Conservation (phyloP, 495 filamentous ascomycete species). For the Aspergillus diversus region DNA sequence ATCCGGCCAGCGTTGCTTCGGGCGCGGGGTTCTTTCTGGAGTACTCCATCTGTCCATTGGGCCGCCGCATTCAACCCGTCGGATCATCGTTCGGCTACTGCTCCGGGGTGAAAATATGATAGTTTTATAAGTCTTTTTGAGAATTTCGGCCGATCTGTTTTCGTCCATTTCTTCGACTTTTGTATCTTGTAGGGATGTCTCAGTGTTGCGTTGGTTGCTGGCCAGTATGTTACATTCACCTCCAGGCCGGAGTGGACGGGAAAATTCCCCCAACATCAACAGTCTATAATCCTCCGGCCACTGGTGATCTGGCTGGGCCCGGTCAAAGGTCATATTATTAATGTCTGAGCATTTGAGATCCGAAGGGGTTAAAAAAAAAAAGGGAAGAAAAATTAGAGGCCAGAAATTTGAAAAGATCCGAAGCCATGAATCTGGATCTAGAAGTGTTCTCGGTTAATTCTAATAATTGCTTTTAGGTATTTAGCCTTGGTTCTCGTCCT, state of each 20-base stretch:
- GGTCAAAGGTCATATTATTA: background rate
- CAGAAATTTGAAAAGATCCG: background rate
- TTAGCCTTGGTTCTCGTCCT: background rate
- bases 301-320: background rate
- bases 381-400: background rate
- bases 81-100: background rate
- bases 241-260: slow-evolving; percentile 1
- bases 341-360: background rate
- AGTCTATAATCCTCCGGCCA: background rate
- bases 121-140: background rate
- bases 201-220: too few relatives aligned
- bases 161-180: too few relatives aligned
- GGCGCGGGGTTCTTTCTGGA: slow-evolving; percentile 11
- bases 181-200: too few relatives aligned
- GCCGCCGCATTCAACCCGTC: background rate
- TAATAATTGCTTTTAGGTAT: background rate
- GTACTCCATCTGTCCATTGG: background rate
- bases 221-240: background rate
- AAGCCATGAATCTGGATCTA: background rate
- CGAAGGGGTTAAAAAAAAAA: background rate
- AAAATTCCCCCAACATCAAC: slow-evolving; percentile 3
- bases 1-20: slow-evolving; percentile 17
- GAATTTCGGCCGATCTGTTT: too few relatives aligned
- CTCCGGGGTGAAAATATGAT: background rate
- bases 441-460: slow-evolving; percentile 19